Conservation (phyloP, 805 yeast species). For the Wickerhamiella kurtzmanii region DNA sequence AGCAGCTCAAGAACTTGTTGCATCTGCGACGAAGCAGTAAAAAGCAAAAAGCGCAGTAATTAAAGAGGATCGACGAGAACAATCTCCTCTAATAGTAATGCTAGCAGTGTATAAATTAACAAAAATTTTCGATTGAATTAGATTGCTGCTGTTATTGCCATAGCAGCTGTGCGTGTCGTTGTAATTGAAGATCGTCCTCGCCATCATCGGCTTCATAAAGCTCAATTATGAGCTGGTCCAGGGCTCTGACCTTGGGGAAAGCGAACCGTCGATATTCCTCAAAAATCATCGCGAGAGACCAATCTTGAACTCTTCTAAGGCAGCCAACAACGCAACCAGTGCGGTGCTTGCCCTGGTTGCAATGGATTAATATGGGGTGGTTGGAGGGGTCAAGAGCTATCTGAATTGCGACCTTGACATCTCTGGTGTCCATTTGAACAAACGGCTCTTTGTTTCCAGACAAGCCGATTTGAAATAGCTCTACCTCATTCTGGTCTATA, state of each 20-base stretch:
- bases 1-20: not conserved
- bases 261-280: constrained; percentile 94
- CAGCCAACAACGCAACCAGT: constrained; percentile 96
- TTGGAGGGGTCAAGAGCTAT: constrained; percentile 72
- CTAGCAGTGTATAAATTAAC: not conserved
- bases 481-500: constrained; percentile 44
- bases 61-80: no score
- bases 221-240: constrained; percentile 93
- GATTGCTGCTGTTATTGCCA: not conserved
- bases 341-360: constrained; percentile 92
- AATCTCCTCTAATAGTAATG: not conserved
- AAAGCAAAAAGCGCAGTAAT: not conserved
- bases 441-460: constrained; percentile 64
- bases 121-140: no score
- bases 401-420: constrained; percentile 67
- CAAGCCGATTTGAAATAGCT: constrained; percentile 77
- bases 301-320: constrained; percentile 69
- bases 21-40: not conserved
- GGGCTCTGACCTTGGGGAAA: constrained; percentile 84
- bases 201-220: constrained; percentile 54
- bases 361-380: constrained; percentile 86
- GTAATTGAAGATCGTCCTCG: not conserved
- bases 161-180: not conserved
- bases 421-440: constrained; percentile 37
- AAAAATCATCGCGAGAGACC: constrained; percentile 89